A percentile compares a stretch with the other conserved stretches of the same genome.
phyloP scores from a whole-genome alignment of 2,329 filamentous ascomycete species.

The Ophiocordyceps sinensis region DNA sequence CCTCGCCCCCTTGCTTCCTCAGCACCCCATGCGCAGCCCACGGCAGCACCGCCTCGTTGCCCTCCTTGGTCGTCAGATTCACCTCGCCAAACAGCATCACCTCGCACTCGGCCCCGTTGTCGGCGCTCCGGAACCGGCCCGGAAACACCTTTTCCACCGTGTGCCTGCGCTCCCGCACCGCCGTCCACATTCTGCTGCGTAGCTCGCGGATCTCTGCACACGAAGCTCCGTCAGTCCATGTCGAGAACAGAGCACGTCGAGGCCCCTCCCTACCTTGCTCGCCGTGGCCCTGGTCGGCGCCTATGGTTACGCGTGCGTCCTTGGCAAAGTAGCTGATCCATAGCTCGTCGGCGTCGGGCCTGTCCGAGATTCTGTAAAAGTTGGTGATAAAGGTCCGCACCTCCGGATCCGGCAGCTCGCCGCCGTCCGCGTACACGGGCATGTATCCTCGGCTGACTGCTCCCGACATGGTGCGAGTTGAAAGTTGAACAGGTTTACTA shows the following conservation, averaged over 20 bases:
- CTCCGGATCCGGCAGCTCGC: constrained; percentile 14
- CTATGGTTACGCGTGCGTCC: constrained; percentile 27
- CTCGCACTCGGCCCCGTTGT: constrained; percentile 12
- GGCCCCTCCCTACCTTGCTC: constrained; percentile 17
- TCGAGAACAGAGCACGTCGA: too few species aligned
- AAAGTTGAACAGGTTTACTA: too few species aligned
- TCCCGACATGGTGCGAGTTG: constrained; percentile 5
- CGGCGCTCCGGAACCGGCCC: constrained; percentile 15
- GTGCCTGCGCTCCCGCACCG: constrained; percentile 24
- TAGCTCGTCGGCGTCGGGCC: constrained; percentile 22
- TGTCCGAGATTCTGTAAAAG: constrained; percentile 31
- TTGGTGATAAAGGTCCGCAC: constrained; percentile 24
- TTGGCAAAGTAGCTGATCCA: constrained; percentile 28
- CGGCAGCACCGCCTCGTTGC: constrained; percentile 9
- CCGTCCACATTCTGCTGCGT: constrained; percentile 28
- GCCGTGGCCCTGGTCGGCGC: constrained; percentile 22
- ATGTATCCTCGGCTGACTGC: constrained; percentile 12
- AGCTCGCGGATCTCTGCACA: constrained; percentile 24
- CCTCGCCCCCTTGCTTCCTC: constrained; percentile 8
- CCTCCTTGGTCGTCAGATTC: constrained; percentile 13
- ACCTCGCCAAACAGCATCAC: constrained; percentile 19
- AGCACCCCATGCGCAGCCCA: constrained; percentile 19
- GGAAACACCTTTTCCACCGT: constrained; percentile 27
- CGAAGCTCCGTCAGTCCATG: too few species aligned
- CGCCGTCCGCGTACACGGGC: constrained; percentile 16